Percentiles rank a stretch among this genome's conserved stretches.
These are phyloP conservation scores for Podospora australis DNA, from an alignment of 495 filamentous ascomycete species.

Conservation along the genomic window DNA sequence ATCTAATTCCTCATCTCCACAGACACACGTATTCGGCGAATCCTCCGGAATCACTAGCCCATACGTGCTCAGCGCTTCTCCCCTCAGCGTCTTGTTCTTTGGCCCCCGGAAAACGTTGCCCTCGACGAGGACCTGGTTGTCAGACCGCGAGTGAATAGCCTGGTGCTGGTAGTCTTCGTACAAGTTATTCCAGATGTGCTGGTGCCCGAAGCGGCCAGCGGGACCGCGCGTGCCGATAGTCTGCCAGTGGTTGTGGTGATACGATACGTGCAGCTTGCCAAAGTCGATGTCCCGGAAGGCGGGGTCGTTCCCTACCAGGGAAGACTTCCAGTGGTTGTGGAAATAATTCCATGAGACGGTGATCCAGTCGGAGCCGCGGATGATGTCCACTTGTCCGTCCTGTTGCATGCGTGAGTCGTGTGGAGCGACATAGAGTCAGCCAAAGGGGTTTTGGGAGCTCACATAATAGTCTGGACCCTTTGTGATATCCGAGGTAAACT, in stretches of 20 bases:
- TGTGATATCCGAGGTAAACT: slow-evolving; percentile 51
- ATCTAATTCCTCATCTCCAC: slow-evolving; percentile 22
- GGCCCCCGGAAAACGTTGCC: slow-evolving; percentile 40
- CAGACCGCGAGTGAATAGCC: slow-evolving; percentile 48
- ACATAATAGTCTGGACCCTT: slow-evolving; percentile 60
- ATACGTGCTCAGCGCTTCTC: slow-evolving; percentile 40
- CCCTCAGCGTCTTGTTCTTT: too few species aligned
- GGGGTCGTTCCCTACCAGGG: slow-evolving; percentile 55
- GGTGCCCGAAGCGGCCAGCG: slow-evolving; percentile 58
- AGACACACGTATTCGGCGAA: slow-evolving; percentile 22
- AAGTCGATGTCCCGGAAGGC: slow-evolving; percentile 38
- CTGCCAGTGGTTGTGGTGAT: slow-evolving; percentile 54
- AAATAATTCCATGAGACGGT: slow-evolving; percentile 45
- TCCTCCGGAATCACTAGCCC: slow-evolving; percentile 42
- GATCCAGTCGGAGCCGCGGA: slow-evolving; percentile 46
- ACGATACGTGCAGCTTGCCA: slow-evolving; percentile 53
- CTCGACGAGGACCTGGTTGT: slow-evolving; percentile 50
- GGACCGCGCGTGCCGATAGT: slow-evolving; percentile 58
- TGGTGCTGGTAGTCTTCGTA: slow-evolving; percentile 37
- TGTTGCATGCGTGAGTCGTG: slow-evolving; percentile 5
- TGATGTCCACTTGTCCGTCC: slow-evolving; percentile 59
- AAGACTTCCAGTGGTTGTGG: slow-evolving; percentile 62
- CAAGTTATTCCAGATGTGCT: slow-evolving; percentile 43
- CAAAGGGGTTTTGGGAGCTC: slow-evolving; percentile 16
- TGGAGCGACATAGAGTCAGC: slow-evolving; percentile 11